Base-by-base conservation (phyloP, 106 monocot species). In the Acorus calamus region DNA sequence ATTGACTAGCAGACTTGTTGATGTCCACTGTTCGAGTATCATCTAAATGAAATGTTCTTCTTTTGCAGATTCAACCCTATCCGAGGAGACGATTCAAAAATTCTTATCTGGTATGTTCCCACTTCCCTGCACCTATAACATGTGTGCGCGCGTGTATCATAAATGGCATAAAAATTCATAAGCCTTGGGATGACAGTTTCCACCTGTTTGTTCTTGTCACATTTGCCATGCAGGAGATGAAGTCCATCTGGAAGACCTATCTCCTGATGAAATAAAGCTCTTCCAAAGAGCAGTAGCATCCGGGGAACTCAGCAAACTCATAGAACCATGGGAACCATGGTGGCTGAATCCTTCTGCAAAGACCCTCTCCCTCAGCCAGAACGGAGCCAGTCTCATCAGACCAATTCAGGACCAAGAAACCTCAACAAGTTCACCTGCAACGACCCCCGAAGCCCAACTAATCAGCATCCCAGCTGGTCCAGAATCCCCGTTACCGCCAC, bases 321-420 rank as follows among this genome's bases (percentile, higher is more conserved):
- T 98, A 61, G 62, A 85, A 49, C 96, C 88, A 3, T 98, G 96
- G 96, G 77, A 83, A 8, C 92, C 98, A 43, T 98, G 98, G 98
- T 98, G 98, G 98, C 71, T 59, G 14, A 77, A 81, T 60, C 77
- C 85, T 57, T 74, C 79, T 71, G 80, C 91, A 56, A 74, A 60
- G 72, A 68, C 70, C 2, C 65, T 98, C 7, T 72, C 76, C 56
- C 88, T 98, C 11, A 65, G 85, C 47, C 66, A 74, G 7, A 66
- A 76, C 9, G 98, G 92, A 72, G 81, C 70, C 61, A 92, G 74
- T 62, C 88, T 85, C 50, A 74, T 98, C 61, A 79, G 50, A 14
- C 80, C 72, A 56, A 59, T 98, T 9, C 47, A 50, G 13, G 65
- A 64, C 49, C 68, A 53, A 3, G 51, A 71, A 52, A 46, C 55